Percentiles rank a stretch among this genome's conserved stretches.
Evolutionary conservation across 768 basidiomycete species (phyloP).

Genomic region (Agaricus subrufescens): DNA sequence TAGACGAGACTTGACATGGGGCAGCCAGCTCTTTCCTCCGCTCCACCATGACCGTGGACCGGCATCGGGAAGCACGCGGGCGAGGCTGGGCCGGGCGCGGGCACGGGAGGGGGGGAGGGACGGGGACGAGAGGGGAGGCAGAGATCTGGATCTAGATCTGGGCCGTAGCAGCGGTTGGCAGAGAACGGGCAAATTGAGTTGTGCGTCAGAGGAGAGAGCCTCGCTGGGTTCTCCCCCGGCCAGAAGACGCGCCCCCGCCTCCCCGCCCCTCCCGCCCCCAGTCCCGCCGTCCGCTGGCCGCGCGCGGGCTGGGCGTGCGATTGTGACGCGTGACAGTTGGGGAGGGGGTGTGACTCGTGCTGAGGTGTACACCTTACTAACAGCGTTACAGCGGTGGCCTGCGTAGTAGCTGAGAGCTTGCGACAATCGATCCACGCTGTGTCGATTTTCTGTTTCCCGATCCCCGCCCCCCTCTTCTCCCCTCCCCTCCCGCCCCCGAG

Average conservation of each 20-base stretch:
- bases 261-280: neutral
- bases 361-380: slow-evolving; percentile 12
- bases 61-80: neutral
- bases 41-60: neutral
- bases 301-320: slow-evolving; percentile 10
- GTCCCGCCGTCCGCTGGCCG: slow-evolving; percentile 8
- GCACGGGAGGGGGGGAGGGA: neutral
- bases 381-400: slow-evolving; percentile 12
- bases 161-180: slow-evolving; percentile 12
- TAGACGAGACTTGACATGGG: neutral
- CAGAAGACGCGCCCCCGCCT: neutral
- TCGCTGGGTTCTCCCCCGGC: neutral
- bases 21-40: neutral
- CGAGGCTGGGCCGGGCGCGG: neutral
- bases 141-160: slow-evolving; percentile 12
- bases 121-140: neutral
- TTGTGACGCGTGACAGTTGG: slow-evolving; percentile 10
- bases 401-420: slow-evolving; percentile 13
- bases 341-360: slow-evolving; percentile 5
- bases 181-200: slow-evolving; percentile 9
- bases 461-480: slow-evolving; percentile 10
- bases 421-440: slow-evolving; percentile 13
- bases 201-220: slow-evolving; percentile 7
- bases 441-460: slow-evolving; percentile 11
- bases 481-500: slow-evolving; percentile 7